phyloP scores from a whole-genome alignment of 768 basidiomycete genomes.

The Kwoniella europaea region DNA sequence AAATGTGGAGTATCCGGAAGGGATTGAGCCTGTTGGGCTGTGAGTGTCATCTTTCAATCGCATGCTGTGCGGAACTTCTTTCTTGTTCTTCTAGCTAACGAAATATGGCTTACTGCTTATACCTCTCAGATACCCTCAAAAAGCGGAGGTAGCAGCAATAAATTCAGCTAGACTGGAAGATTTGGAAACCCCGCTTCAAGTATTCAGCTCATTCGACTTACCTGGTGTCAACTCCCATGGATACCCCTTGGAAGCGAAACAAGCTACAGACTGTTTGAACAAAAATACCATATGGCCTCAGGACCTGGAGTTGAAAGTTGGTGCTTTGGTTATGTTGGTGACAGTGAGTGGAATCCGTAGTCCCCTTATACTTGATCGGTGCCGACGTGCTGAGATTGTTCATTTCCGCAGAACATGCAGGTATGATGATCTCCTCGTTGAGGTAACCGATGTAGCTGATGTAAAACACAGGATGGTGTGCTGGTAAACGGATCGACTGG shows the following conservation, averaged over 20 bases:
- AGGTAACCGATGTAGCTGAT: constrained; percentile 3
- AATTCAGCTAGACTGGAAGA: constrained; percentile 36
- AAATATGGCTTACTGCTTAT: neutral
- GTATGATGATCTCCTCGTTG: constrained; percentile 19
- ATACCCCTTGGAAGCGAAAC: constrained; percentile 15
- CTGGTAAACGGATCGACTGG: constrained; percentile 96
- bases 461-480: constrained; percentile 66
- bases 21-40: constrained; percentile 49
- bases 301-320: constrained; percentile 38
- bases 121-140: constrained; percentile 38
- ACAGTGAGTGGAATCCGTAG: constrained; percentile 31
- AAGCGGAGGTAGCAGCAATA: constrained; percentile 40
- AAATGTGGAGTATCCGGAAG: constrained; percentile 38
- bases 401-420: constrained; percentile 33
- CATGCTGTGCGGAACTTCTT: neutral
- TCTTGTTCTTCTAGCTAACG: constrained; percentile 10
- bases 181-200: constrained; percentile 21
- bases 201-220: constrained; percentile 30
- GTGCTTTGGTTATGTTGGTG: constrained; percentile 52
- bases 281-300: constrained; percentile 40
- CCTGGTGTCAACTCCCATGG: constrained; percentile 44
- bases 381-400: neutral
- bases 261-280: constrained; percentile 40
- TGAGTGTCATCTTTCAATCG: constrained; percentile 15
- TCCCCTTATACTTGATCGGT: neutral